Evolutionary conservation across 228 moss, liverwort and hornwort genomes (phyloP).

Genomic region (Sphagnum fallax): DNA sequence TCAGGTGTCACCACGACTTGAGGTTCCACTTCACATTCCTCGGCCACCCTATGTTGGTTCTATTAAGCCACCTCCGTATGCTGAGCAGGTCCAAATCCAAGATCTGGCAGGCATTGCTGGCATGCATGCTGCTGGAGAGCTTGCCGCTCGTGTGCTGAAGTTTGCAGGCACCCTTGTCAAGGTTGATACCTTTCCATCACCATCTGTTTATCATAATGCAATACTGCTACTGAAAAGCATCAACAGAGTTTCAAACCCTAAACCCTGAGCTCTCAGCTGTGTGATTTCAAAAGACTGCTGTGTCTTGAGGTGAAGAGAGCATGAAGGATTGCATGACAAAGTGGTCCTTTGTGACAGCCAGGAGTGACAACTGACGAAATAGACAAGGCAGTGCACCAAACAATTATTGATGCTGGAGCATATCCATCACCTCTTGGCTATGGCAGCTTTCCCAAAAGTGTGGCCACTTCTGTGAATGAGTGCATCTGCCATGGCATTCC

Average conservation of each 20-base stretch:
- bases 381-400: slow-evolving; percentile 44
- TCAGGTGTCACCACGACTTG: slow-evolving; percentile 49
- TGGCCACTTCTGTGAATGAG: slow-evolving; percentile 89
- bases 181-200: slow-evolving; percentile 18
- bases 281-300: no score
- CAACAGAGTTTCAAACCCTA: no score
- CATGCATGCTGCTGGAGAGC: slow-evolving; percentile 74
- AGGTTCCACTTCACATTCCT: slow-evolving; percentile 56
- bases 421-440: slow-evolving; percentile 61
- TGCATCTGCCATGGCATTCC: slow-evolving; percentile 96
- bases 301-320: no score
- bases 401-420: slow-evolving; percentile 36
- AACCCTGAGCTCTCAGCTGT: no score
- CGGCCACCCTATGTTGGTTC: slow-evolving; percentile 64
- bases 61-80: slow-evolving; percentile 35
- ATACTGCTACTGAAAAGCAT: background rate
- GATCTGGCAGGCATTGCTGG: slow-evolving; percentile 52
- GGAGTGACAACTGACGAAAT: slow-evolving; percentile 66
- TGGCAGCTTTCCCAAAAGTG: slow-evolving; percentile 76
- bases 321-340: no score
- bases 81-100: slow-evolving; percentile 66
- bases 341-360: slow-evolving; percentile 25
- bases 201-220: background rate
- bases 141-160: slow-evolving; percentile 76
- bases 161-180: slow-evolving; percentile 70